phyloP scores from a whole-genome alignment of 1,139 yeast species.

The Blastobotrys apis region DNA sequence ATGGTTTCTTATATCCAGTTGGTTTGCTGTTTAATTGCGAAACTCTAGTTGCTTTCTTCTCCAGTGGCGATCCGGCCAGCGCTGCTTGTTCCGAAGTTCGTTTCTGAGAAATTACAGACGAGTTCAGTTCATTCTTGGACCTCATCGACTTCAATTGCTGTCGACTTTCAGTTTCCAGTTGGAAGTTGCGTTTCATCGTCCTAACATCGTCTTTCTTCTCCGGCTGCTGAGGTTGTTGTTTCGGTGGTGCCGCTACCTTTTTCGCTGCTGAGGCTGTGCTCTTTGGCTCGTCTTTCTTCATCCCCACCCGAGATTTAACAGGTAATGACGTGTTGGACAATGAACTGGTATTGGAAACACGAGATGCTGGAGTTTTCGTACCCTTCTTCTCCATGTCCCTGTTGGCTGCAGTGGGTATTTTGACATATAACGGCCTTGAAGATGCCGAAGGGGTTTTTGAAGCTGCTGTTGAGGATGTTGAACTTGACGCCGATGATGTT shows the following conservation, averaged over 20 bases:
- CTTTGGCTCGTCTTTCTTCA: constrained; percentile 4
- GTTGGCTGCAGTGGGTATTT: constrained; percentile 15
- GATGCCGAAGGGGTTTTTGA: no score
- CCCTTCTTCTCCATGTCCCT: constrained; percentile 11
- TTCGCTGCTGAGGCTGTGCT: background rate
- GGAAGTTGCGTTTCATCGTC: background rate
- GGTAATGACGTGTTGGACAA: constrained; percentile 13
- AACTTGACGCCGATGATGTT: background rate
- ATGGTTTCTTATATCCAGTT: constrained; percentile 17
- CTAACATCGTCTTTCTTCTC: background rate
- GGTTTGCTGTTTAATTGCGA: constrained; percentile 10
- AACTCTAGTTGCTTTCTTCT: constrained; percentile 14
- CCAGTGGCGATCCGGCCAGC: constrained; percentile 13
- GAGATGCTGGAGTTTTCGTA: constrained; percentile 5
- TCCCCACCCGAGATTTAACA: constrained; percentile 5
- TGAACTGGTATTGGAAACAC: background rate
- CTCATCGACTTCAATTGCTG: background rate
- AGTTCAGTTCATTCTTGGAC: background rate
- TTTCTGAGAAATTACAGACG: constrained; percentile 7
- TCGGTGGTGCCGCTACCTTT: background rate
- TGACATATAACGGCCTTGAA: constrained; percentile 15
- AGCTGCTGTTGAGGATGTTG: constrained; percentile 7
- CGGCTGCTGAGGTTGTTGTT: no score
- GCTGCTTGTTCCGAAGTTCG: constrained; percentile 19
- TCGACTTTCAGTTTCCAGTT: constrained; percentile 1